These are phyloP conservation scores for Suillus sp. DNA, from an alignment of 768 basidiomycete genomes.

Conservation along the genomic window DNA sequence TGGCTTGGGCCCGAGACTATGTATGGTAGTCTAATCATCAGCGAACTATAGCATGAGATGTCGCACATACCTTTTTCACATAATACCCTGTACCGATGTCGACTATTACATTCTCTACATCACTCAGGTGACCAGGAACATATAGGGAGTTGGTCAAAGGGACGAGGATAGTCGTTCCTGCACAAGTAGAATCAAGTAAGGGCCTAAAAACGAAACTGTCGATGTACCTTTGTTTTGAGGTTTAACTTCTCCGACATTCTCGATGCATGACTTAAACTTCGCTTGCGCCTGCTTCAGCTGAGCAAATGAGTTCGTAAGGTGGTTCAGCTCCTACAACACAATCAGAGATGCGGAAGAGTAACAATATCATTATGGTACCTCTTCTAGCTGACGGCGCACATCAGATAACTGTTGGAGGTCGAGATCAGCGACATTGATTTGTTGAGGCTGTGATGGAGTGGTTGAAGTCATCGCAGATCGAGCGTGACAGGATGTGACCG, in stretches of 20 bases:
- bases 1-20: constrained; percentile 80
- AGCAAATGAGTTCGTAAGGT: constrained; percentile 87
- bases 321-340: constrained; percentile 76
- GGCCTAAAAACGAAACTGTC: neutral
- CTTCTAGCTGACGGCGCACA: constrained; percentile 89
- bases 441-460: constrained; percentile 50
- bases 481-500: constrained; percentile 12
- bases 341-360: neutral
- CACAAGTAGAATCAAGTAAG: neutral
- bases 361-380: constrained; percentile 49
- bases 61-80: constrained; percentile 77
- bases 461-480: constrained; percentile 35
- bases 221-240: constrained; percentile 61
- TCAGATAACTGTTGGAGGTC: constrained; percentile 85
- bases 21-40: constrained; percentile 10
- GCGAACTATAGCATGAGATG: constrained; percentile 3
- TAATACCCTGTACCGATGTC: constrained; percentile 98
- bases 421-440: constrained; percentile 80
- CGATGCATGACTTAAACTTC: constrained; percentile 87
- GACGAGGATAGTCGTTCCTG: constrained; percentile 88
- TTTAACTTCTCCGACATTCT: constrained; percentile 76
- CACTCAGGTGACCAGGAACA: constrained; percentile 86
- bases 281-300: constrained; percentile 92
- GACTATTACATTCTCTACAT: constrained; percentile 85
- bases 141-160: constrained; percentile 95